Conservation (phyloP, 2,329 filamentous ascomycete species). For the Xylariaceae sp. region DNA sequence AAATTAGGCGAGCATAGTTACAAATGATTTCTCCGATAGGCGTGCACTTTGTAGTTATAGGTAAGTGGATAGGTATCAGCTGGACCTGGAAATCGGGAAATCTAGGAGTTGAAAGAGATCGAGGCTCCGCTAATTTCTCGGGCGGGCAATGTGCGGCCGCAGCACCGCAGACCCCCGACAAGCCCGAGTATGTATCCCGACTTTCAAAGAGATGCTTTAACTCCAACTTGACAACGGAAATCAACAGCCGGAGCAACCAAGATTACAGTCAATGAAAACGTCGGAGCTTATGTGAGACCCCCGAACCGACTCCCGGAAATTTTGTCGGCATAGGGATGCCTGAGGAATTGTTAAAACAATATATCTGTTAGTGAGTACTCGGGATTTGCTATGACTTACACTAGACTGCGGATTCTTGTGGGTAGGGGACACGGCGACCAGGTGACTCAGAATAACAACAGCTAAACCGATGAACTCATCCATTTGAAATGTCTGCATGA, state of each 20-base stretch:
- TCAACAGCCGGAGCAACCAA: not conserved
- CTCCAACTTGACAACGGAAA: not conserved
- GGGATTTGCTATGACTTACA: not conserved
- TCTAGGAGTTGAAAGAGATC: constrained; percentile 17
- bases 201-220: not conserved
- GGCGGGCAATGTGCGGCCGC: constrained; percentile 4
- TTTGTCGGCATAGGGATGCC: not conserved
- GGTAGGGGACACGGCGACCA: not conserved
- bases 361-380: not conserved
- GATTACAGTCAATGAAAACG: not conserved
- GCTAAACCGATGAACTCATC: not conserved
- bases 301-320: not conserved
- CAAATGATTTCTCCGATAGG: not conserved
- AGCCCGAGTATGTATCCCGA: not conserved
- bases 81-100: constrained; percentile 24
- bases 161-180: no score
- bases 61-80: constrained; percentile 13
- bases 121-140: constrained; percentile 24
- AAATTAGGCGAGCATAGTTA: not conserved
- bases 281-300: not conserved
- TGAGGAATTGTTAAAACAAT: not conserved
- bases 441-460: not conserved
- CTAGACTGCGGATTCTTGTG: not conserved
- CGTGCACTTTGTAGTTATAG: not conserved
- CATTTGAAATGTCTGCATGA: not conserved